These are phyloP conservation scores for Phytophthora citrophthora DNA, from an alignment of 352 stramenopile genomes.

Conservation along the genomic window DNA sequence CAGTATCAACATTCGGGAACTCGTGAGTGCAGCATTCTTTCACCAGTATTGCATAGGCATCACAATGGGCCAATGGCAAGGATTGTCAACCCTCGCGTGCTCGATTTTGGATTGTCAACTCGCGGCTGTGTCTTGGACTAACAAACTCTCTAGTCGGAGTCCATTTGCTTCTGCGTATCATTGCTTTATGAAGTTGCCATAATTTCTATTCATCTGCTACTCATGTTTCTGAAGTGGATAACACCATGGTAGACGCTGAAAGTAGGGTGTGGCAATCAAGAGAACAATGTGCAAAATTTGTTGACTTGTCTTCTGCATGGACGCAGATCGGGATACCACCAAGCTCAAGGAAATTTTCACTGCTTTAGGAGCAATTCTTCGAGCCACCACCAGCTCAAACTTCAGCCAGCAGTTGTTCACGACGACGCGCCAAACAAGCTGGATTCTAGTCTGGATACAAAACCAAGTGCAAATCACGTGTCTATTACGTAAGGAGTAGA, in stretches of 20 bases:
- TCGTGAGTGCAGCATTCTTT: slow-evolving; percentile 1
- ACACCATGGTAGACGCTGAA: slow-evolving; percentile 2
- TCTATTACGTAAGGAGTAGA: too few relatives aligned
- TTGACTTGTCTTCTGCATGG: slow-evolving; percentile 11
- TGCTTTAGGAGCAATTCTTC: background rate
- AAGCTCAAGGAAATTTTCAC: background rate
- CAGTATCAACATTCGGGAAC: slow-evolving; percentile 6
- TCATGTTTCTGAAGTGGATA: slow-evolving; percentile 1
- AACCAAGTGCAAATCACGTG: too few relatives aligned
- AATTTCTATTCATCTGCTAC: slow-evolving; percentile 9
- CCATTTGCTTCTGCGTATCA: slow-evolving; percentile 9
- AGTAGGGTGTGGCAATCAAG: slow-evolving; percentile 19
- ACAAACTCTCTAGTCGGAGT: slow-evolving; percentile 6
- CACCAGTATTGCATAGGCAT: background rate
- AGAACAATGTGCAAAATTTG: background rate
- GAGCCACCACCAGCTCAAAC: too few relatives aligned
- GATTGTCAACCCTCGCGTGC: background rate
- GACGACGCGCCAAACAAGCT: too few relatives aligned
- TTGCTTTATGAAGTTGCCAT: slow-evolving; percentile 5
- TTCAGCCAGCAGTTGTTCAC: too few relatives aligned
- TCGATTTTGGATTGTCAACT: slow-evolving; percentile 17
- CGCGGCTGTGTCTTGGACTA: slow-evolving; percentile 4
- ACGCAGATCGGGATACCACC: slow-evolving; percentile 5
- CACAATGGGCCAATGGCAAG: background rate
- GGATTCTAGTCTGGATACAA: too few relatives aligned